These are phyloP conservation scores for Sporothrix luriei DNA, from an alignment of 2,329 filamentous ascomycete genomes.

Conservation along the genomic window DNA sequence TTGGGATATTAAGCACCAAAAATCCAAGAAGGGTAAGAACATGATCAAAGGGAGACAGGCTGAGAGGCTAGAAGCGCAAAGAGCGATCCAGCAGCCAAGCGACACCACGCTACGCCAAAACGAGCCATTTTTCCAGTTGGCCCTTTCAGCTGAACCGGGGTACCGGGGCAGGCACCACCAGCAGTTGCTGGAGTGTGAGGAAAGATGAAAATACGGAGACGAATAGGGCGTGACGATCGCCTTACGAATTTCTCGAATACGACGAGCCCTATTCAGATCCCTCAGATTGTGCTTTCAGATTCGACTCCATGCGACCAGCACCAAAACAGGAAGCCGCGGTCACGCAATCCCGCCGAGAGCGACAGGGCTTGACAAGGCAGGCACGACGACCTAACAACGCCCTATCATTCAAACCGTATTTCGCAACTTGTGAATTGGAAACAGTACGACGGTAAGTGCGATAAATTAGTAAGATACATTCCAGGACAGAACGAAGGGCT, in stretches of 20 bases:
- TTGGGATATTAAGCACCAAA: neutral
- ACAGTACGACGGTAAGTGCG: no score
- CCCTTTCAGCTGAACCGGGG: conserved; percentile 27
- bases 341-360: conserved; percentile 5
- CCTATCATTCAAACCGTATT: neutral
- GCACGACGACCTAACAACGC: neutral
- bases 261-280: neutral
- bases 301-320: conserved; percentile 11
- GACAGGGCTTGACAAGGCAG: neutral
- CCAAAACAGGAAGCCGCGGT: neutral
- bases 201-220: neutral
- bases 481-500: neutral
- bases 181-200: neutral
- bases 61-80: neutral
- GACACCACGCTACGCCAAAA: conserved; percentile 20
- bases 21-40: no score
- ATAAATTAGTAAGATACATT: no score
- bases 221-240: conserved; percentile 11
- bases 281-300: neutral
- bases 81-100: conserved; percentile 5
- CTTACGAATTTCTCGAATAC: conserved; percentile 14
- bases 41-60: no score
- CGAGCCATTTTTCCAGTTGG: neutral
- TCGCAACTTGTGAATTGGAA: neutral
- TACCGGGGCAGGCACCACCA: neutral